A percentile compares a stretch with the other conserved stretches of the same genome.
Evolutionary conservation across 179 eudicot genomes (phyloP).

Genomic region (Silene vulgaris): DNA sequence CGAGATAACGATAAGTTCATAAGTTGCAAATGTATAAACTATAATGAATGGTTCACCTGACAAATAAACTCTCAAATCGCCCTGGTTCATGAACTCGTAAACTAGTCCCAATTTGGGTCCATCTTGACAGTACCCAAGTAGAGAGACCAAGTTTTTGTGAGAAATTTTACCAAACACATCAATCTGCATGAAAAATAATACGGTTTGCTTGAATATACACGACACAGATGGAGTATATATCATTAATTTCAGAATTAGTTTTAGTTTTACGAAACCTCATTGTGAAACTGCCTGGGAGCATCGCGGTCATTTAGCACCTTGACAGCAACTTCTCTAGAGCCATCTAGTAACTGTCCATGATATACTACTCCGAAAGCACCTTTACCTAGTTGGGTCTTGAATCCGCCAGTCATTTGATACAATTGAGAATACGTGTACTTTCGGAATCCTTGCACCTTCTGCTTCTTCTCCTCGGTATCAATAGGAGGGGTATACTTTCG

Average conservation of each 20-base stretch:
- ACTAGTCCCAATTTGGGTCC: conserved; percentile 19
- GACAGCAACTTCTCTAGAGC: conserved; percentile 18
- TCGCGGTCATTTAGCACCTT: conserved; percentile 14
- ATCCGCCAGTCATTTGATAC: conserved; percentile 24
- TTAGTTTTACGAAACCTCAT: conserved; percentile 17
- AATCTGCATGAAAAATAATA: conserved; percentile 10
- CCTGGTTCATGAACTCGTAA: conserved; percentile 22
- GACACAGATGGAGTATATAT: too few species aligned
- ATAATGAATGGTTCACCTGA: background rate
- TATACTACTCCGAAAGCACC: conserved; percentile 38
- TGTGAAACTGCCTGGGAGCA: conserved; percentile 20
- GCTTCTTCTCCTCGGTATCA: background rate
- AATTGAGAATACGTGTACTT: conserved; percentile 25
- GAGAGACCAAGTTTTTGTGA: conserved; percentile 24
- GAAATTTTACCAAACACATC: conserved; percentile 17
- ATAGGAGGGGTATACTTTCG: conserved; percentile 14
- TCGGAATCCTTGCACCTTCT: conserved; percentile 14
- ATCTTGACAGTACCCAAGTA: conserved; percentile 21
- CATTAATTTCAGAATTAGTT: too few species aligned
- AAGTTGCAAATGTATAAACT: background rate
- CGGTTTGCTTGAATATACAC: background rate
- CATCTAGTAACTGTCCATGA: conserved; percentile 25
- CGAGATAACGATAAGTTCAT: background rate
- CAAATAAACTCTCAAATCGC: conserved; percentile 18
- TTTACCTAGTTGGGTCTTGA: conserved; percentile 26